Base-by-base conservation (phyloP, 2,329 filamentous ascomycete genomes). In the Plectosphaerella cucumerina region DNA sequence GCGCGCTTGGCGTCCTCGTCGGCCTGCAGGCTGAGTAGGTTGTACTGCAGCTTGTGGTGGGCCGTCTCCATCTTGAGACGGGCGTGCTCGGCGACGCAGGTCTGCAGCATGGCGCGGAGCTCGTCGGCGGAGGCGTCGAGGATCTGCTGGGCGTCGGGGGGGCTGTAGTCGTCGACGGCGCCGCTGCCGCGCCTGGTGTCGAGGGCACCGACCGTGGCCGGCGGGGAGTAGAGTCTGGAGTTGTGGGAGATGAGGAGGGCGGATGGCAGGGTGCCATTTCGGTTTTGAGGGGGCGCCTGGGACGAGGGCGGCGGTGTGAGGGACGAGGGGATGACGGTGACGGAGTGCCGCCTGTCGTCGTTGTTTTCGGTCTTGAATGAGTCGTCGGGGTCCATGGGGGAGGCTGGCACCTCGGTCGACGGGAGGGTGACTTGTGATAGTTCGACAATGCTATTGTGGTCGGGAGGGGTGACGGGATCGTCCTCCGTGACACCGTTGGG, bases 31-130 rank as follows among this genome's bases (percentile, higher is more conserved):
- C 82, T 85, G 23, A 96, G 79, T 62, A 97, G 80, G 60, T 87
- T 91, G 64, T 92, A 88, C 66, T 97, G 93, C 50, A 97, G 75
- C 70, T 94, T 95, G 72, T 94, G 87, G 66, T 97, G 92, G 31
- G 92, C 89, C 15, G 88, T 86, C 53, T 92, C 88, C 74, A 91
- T 92, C 62, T 94, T 89, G 46, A 85, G 69, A 59, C 75, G 78
- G 44, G 76, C 73, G 53, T 84, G 78, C 57, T 86, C 79, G 20
- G 73, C 74, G 41, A 85, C 68, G 55, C 74, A 76, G 3, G 69
- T 68, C 53, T 80, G 73, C 46, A 86, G 65, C 77, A 84, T 80
- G 50, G 66, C 67, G 14, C 79, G 76, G 31, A 86, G 73, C 58
- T 84, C 76, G 9, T 83, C 80, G 3, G 72, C 59, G 1, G 78